These are phyloP conservation scores for Calocera cornea DNA, from an alignment of 768 basidiomycete genomes.

Conservation along the genomic window DNA sequence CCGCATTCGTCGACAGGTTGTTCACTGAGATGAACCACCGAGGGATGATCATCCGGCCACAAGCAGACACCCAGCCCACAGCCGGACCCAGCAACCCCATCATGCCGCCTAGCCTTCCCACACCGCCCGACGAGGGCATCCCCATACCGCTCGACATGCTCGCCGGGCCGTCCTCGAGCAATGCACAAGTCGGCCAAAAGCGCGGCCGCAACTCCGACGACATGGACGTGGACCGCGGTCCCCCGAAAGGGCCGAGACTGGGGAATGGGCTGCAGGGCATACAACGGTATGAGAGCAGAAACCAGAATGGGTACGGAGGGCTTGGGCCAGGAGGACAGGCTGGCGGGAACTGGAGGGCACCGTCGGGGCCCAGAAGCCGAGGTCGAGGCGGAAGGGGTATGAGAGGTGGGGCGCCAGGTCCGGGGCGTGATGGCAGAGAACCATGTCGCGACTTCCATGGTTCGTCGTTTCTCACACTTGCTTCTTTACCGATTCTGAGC, in stretches of 20 bases:
- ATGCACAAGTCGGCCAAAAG: conserved; percentile 41
- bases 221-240: conserved; percentile 28
- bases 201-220: conserved; percentile 52
- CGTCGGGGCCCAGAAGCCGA: conserved; percentile 17
- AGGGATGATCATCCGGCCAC: not conserved
- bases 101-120: conserved; percentile 29
- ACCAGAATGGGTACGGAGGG: conserved; percentile 25
- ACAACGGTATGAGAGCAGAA: conserved; percentile 38
- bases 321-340: conserved; percentile 20
- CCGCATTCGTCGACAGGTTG: conserved; percentile 66
- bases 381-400: conserved; percentile 16
- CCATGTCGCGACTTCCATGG: conserved; percentile 89
- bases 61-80: conserved; percentile 29
- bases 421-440: conserved; percentile 63
- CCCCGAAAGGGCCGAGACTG: conserved; percentile 61
- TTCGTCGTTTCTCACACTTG: conserved; percentile 32
- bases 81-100: conserved; percentile 27
- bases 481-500: conserved; percentile 4
- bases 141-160: conserved; percentile 65
- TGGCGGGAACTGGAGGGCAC: conserved; percentile 21
- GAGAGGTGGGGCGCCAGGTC: conserved; percentile 30
- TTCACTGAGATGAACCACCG: conserved; percentile 39
- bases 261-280: conserved; percentile 45
- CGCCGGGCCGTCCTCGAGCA: conserved; percentile 31
- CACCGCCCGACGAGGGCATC: conserved; percentile 35